Evolutionary conservation across 2,329 filamentous ascomycete genomes (phyloP).

Genomic region (Chrysoporthe austroafricana): DNA sequence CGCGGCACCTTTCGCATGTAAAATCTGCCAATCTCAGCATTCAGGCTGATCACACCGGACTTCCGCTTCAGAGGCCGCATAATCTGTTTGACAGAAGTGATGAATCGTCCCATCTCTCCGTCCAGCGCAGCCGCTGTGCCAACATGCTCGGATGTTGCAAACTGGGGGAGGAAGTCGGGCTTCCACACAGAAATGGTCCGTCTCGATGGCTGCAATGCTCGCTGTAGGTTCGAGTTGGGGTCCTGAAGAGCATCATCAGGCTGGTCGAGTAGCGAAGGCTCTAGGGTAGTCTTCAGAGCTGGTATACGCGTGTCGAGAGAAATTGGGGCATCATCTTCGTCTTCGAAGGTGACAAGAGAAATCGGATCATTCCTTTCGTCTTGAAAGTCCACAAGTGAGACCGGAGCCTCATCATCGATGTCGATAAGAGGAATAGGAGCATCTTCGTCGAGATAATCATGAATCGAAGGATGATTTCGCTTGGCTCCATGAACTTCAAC

Average conservation of each 20-base stretch:
- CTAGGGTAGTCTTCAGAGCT: background rate
- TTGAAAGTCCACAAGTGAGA: background rate
- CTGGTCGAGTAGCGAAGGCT: constrained; percentile 11
- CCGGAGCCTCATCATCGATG: background rate
- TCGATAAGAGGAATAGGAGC: background rate
- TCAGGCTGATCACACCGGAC: constrained; percentile 30
- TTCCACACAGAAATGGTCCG: constrained; percentile 5
- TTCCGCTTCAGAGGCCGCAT: constrained; percentile 10
- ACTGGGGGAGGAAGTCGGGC: background rate
- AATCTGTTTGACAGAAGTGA: constrained; percentile 9
- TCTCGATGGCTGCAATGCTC: constrained; percentile 4
- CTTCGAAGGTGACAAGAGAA: background rate
- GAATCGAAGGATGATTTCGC: background rate
- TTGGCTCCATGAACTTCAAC: background rate
- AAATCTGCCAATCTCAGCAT: constrained; percentile 37
- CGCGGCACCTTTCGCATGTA: constrained; percentile 31
- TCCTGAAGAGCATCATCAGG: constrained; percentile 9
- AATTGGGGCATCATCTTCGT: background rate
- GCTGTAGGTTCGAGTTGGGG: constrained; percentile 8
- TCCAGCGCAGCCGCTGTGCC: background rate
- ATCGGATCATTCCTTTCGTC: background rate
- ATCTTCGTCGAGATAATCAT: background rate
- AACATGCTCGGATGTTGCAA: background rate
- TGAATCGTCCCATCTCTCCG: constrained; percentile 3
- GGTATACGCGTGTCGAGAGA: background rate